phyloP scores from a whole-genome alignment of 805 yeast genomes.

The Nakazawaea peltata region DNA sequence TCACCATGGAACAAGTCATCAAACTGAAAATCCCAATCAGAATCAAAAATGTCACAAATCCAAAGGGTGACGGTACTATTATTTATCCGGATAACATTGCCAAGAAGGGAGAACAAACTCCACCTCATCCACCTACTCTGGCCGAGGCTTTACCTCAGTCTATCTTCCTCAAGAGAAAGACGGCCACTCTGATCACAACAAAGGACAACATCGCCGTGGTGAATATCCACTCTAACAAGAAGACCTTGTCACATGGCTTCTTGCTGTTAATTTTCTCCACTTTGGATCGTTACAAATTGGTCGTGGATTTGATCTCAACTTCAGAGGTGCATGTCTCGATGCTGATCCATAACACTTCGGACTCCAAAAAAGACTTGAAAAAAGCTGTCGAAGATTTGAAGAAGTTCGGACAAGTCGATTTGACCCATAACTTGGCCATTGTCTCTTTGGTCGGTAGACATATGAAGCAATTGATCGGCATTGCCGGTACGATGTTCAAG shows the following conservation, averaged over 20 bases:
- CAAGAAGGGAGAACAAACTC: slow-evolving; percentile 80
- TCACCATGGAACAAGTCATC: slow-evolving; percentile 98
- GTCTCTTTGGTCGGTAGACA: slow-evolving; percentile 94
- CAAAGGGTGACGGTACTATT: slow-evolving; percentile 86
- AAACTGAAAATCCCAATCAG: slow-evolving; percentile 93
- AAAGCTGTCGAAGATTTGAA: slow-evolving; percentile 73
- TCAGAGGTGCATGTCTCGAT: slow-evolving; percentile 97
- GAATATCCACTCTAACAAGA: slow-evolving; percentile 89
- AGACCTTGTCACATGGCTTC: slow-evolving; percentile 90
- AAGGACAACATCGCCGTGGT: slow-evolving; percentile 87
- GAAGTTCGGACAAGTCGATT: slow-evolving; percentile 81
- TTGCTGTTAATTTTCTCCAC: slow-evolving; percentile 84
- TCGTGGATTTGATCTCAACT: slow-evolving; percentile 93
- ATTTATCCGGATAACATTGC: slow-evolving; percentile 89
- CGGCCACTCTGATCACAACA: slow-evolving; percentile 94
- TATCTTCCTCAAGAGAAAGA: slow-evolving; percentile 41
- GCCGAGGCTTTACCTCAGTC: slow-evolving; percentile 38
- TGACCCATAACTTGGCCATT: slow-evolving; percentile 81
- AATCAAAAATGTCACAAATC: slow-evolving; percentile 93
- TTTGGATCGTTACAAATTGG: slow-evolving; percentile 74
- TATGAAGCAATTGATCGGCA: slow-evolving; percentile 94
- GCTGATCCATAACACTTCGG: slow-evolving; percentile 84
- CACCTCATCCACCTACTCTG: slow-evolving; percentile 91
- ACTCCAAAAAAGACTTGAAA: slow-evolving; percentile 42
- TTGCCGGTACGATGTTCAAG: slow-evolving; percentile 95